Evolutionary conservation across 768 basidiomycete species (phyloP).

Genomic region (Termitomyces sp.): DNA sequence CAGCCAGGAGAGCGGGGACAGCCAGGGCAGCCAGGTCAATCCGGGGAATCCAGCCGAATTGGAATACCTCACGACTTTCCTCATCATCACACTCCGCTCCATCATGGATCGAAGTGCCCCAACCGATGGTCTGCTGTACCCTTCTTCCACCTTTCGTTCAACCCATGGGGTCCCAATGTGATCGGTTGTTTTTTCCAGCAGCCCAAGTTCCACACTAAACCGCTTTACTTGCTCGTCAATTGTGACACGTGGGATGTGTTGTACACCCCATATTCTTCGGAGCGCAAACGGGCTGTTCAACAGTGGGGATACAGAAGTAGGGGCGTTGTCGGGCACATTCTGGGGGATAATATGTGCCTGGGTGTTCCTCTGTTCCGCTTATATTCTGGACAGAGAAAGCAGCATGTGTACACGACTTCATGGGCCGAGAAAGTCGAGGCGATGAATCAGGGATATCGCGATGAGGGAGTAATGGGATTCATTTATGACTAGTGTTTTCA

Average conservation of each 20-base stretch:
- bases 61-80: background rate
- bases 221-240: constrained; percentile 1
- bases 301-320: constrained; percentile 1
- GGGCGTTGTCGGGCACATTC: background rate
- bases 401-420: constrained; percentile 3
- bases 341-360: background rate
- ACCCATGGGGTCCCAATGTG: background rate
- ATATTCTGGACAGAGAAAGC: constrained; percentile 1
- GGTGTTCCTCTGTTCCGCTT: constrained; percentile 5
- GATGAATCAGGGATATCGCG: background rate
- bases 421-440: background rate
- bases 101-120: background rate
- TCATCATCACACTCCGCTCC: background rate
- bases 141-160: background rate
- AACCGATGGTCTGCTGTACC: background rate
- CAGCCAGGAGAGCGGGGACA: too few relatives aligned
- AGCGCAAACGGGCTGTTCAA: background rate
- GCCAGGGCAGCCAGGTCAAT: background rate
- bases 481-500: background rate
- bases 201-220: background rate
- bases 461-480: background rate
- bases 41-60: background rate
- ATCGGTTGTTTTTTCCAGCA: constrained; percentile 1
- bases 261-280: constrained; percentile 1
- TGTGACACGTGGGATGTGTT: constrained; percentile 3